Conservation (phyloP, 2,329 filamentous ascomycete genomes). For the Rutstroemia sp. region DNA sequence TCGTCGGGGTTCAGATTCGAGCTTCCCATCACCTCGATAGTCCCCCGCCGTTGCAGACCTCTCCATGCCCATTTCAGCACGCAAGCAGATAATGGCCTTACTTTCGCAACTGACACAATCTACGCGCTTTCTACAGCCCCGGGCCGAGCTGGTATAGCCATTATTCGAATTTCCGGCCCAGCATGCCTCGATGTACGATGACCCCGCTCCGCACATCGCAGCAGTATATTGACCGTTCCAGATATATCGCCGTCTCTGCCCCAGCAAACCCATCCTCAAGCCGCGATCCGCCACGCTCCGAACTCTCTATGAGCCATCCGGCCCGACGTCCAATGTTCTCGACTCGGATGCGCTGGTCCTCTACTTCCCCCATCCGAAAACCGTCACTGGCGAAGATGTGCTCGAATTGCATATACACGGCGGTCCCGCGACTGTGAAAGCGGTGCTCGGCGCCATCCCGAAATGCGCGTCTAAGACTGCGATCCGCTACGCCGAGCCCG, state of each 20-base stretch:
- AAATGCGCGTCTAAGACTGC: conserved; percentile 32
- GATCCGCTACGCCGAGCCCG: conserved; percentile 85
- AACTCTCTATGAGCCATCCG: conserved; percentile 53
- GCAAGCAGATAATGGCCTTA: neutral
- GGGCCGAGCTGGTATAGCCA: conserved; percentile 82
- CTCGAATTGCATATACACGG: conserved; percentile 94
- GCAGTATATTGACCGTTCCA: conserved; percentile 28
- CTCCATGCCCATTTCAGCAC: neutral
- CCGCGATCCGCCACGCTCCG: conserved; percentile 64
- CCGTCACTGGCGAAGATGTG: conserved; percentile 86
- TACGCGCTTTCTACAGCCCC: conserved; percentile 86
- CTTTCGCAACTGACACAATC: conserved; percentile 50
- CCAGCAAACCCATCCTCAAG: conserved; percentile 43
- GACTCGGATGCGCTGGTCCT: conserved; percentile 66
- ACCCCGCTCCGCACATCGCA: conserved; percentile 4
- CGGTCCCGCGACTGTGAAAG: conserved; percentile 79
- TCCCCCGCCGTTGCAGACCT: neutral
- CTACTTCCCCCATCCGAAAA: conserved; percentile 73
- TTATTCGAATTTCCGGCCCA: conserved; percentile 79
- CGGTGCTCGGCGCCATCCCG: conserved; percentile 73
- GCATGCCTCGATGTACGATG: conserved; percentile 56
- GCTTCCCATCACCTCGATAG: too few species aligned
- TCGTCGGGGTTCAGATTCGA: neutral
- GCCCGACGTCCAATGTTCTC: conserved; percentile 30
- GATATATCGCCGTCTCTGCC: conserved; percentile 60